phyloP scores from a whole-genome alignment of 2,329 filamentous ascomycete genomes.

The Cladorrhinum sp. region DNA sequence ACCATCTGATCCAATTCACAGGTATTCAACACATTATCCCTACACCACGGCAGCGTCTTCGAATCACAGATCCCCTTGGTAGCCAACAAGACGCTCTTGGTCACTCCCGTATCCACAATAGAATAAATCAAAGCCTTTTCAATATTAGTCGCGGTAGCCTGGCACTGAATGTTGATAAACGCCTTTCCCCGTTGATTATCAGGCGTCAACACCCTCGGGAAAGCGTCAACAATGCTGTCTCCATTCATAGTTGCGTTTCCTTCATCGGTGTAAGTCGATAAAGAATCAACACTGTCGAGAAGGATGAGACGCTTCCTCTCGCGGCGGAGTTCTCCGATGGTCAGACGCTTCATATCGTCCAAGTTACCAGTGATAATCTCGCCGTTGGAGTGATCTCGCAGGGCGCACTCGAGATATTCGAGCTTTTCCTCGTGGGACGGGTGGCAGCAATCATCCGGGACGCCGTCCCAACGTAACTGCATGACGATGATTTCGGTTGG shows the following conservation, averaged over 20 bases:
- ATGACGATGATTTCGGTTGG: constrained; percentile 46
- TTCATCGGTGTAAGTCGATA: constrained; percentile 41
- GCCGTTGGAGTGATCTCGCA: constrained; percentile 28
- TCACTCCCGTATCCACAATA: constrained; percentile 42
- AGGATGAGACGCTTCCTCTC: constrained; percentile 38
- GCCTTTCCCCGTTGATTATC: constrained; percentile 34
- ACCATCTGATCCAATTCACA: constrained; percentile 40
- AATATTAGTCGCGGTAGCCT: constrained; percentile 51
- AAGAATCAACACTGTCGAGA: constrained; percentile 36
- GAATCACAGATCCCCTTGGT: constrained; percentile 48
- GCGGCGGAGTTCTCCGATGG: constrained; percentile 35
- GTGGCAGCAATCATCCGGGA: constrained; percentile 43
- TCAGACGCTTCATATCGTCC: constrained; percentile 34
- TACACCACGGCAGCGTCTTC: constrained; percentile 48
- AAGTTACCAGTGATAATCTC: constrained; percentile 31
- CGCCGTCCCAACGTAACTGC: constrained; percentile 50
- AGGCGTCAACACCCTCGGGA: constrained; percentile 33
- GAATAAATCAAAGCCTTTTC: constrained; percentile 45
- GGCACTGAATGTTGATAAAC: constrained; percentile 46
- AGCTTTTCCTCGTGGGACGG: constrained; percentile 41
- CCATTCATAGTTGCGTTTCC: constrained; percentile 42
- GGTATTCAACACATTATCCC: constrained; percentile 38
- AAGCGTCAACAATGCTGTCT: constrained; percentile 37
- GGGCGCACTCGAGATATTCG: constrained; percentile 36
- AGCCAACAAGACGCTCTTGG: constrained; percentile 43